These are phyloP conservation scores for Talaromyces amestolkiae DNA, from an alignment of 2,329 filamentous ascomycete genomes.

Conservation along the genomic window DNA sequence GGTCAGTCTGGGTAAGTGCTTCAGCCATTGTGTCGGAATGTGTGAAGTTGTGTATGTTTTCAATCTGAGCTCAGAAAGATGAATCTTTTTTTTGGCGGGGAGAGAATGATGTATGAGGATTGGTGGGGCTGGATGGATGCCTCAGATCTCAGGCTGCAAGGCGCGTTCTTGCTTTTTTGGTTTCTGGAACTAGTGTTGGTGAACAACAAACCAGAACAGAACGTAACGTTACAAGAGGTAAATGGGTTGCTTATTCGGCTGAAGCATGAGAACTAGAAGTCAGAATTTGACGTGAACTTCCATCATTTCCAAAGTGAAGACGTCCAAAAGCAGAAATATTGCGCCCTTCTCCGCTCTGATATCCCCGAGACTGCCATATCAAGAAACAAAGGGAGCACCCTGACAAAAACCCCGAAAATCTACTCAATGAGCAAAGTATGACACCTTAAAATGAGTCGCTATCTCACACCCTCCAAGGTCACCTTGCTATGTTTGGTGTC, in stretches of 20 bases:
- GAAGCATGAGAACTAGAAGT: background rate
- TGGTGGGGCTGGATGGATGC: slow-evolving; percentile 1
- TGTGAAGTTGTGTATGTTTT: background rate
- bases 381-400: background rate
- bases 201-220: background rate
- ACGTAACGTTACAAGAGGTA: background rate
- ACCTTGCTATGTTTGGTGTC: slow-evolving; percentile 76
- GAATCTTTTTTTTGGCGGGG: slow-evolving; percentile 10
- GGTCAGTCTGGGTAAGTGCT: slow-evolving; percentile 43
- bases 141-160: slow-evolving; percentile 8
- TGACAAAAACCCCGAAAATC: background rate
- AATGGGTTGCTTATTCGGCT: background rate
- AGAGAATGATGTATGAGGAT: background rate
- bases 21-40: slow-evolving; percentile 31
- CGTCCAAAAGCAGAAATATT: background rate
- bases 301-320: background rate
- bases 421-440: background rate
- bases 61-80: background rate
- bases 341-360: background rate
- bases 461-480: slow-evolving; percentile 84
- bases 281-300: background rate
- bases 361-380: background rate
- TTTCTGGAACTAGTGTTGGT: background rate
- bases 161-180: slow-evolving; percentile 1
- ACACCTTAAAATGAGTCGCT: slow-evolving; percentile 64